Evolutionary conservation across 305 asterid species (phyloP).

Genomic region (Solanum hybrid): DNA sequence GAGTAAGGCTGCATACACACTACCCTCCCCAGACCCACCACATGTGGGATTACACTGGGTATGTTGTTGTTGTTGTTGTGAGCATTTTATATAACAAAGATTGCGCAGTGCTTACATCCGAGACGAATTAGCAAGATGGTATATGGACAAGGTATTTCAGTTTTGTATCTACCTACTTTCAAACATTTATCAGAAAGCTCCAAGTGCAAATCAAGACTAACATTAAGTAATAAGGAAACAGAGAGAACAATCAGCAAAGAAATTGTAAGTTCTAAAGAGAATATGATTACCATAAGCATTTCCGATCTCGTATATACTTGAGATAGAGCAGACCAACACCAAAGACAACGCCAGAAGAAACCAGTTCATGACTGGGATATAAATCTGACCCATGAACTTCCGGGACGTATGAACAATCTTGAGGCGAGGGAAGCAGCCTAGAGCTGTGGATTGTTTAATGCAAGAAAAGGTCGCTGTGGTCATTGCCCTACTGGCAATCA

Average conservation of each 20-base stretch:
- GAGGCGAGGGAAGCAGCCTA: conserved; percentile 99
- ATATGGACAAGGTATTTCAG: conserved; percentile 1
- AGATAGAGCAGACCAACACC: conserved; percentile 85
- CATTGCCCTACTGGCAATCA: conserved; percentile 99
- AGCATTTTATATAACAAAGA: background rate
- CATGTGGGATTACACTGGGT: background rate
- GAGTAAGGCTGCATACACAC: background rate
- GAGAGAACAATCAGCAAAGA: conserved; percentile 3
- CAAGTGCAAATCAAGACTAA: background rate
- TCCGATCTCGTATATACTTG: conserved; percentile 94
- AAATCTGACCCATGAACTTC: conserved; percentile 98
- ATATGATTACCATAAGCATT: conserved; percentile 84
- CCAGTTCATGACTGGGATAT: conserved; percentile 98
- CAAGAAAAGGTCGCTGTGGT: conserved; percentile 98
- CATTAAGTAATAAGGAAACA: conserved; percentile 5
- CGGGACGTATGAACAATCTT: conserved; percentile 94
- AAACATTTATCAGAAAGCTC: background rate
- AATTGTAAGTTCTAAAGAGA: conserved; percentile 11
- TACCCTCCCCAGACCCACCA: background rate
- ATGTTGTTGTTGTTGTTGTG: background rate
- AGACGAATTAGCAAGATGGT: background rate
- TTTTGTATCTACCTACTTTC: background rate
- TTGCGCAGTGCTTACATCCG: background rate
- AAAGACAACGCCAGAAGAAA: conserved; percentile 75
- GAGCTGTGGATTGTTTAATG: conserved; percentile 88